A percentile compares a stretch with the other conserved stretches of the same genome.
phyloP scores from a whole-genome alignment of 2,329 filamentous ascomycete species.

The Ophiostoma ips region DNA sequence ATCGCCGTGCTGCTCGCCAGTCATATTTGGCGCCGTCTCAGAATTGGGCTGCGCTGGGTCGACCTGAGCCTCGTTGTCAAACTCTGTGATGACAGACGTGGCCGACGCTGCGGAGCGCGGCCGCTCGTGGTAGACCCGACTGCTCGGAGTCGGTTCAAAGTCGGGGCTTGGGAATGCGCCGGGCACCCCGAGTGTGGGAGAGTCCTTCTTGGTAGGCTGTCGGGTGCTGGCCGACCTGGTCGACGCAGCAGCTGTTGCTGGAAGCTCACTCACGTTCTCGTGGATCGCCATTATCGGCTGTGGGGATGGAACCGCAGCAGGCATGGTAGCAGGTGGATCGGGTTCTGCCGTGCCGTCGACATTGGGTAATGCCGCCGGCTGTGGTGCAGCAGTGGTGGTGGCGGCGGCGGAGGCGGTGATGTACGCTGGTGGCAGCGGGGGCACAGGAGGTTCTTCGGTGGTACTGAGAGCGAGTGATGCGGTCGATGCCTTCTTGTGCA shows the following conservation, averaged over 20 bases:
- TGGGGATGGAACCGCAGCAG: too few relatives aligned
- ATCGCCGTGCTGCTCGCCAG: neutral
- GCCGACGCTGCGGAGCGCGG: constrained; percentile 46
- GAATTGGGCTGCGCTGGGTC: constrained; percentile 29
- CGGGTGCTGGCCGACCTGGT: constrained; percentile 5
- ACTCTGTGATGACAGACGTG: constrained; percentile 51
- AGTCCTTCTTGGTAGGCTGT: constrained; percentile 30
- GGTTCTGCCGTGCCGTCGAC: too few relatives aligned
- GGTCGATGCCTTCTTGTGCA: neutral
- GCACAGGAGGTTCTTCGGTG: neutral
- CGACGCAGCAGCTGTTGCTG: constrained; percentile 7
- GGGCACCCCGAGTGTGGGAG: constrained; percentile 53
- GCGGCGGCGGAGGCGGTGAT: too few relatives aligned
- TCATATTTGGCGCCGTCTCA: neutral
- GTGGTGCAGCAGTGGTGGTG: too few relatives aligned
- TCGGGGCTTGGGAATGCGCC: constrained; percentile 40
- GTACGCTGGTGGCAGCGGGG: neutral
- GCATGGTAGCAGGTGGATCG: too few relatives aligned
- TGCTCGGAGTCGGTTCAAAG: constrained; percentile 20
- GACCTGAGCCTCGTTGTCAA: constrained; percentile 58
- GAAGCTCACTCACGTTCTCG: neutral
- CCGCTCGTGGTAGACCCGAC: constrained; percentile 27
- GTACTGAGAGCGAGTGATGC: neutral
- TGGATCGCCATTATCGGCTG: too few relatives aligned
- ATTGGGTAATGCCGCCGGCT: too few relatives aligned